Conservation (phyloP, 164 flowering plant species). For the Liriodendron chinense region DNA sequence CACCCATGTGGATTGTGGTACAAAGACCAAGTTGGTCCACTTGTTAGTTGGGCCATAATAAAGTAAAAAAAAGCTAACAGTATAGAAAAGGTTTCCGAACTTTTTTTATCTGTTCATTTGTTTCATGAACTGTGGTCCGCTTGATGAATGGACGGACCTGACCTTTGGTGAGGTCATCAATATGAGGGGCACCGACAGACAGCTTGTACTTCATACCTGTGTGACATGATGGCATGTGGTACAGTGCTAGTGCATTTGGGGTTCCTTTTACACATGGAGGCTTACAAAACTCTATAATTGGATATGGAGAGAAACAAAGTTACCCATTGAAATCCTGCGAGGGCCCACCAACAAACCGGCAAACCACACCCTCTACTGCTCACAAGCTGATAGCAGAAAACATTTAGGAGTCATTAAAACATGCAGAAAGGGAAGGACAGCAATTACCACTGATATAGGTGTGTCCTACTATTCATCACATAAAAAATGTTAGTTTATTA, state of each 20-base stretch:
- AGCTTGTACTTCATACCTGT: not conserved
- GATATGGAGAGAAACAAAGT: not conserved
- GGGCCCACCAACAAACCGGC: slow-evolving; percentile 49
- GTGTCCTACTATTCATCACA: too few relatives aligned
- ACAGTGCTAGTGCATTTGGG: not conserved
- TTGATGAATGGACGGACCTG: too few relatives aligned
- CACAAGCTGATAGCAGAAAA: slow-evolving; percentile 27
- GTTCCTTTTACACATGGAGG: not conserved
- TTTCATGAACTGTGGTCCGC: too few relatives aligned
- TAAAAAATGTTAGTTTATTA: too few relatives aligned
- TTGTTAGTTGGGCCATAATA: too few relatives aligned
- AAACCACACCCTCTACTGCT: slow-evolving; percentile 39
- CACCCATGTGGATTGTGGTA: too few relatives aligned
- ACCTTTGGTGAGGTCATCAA: not conserved
- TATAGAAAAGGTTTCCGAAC: too few relatives aligned
- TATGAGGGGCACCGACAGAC: not conserved
- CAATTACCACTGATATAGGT: not conserved
- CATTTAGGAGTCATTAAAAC: not conserved
- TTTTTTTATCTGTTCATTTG: too few relatives aligned
- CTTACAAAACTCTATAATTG: not conserved
- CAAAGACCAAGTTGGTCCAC: too few relatives aligned
- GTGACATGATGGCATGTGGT: not conserved
- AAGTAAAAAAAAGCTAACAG: too few relatives aligned
- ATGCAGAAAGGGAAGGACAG: not conserved
- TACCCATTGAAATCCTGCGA: slow-evolving; percentile 58